A percentile compares a stretch with the other conserved stretches of the same genome.
Evolutionary conservation across 75 land plant genomes (phyloP).

Genomic region (Larix kaempferi): DNA sequence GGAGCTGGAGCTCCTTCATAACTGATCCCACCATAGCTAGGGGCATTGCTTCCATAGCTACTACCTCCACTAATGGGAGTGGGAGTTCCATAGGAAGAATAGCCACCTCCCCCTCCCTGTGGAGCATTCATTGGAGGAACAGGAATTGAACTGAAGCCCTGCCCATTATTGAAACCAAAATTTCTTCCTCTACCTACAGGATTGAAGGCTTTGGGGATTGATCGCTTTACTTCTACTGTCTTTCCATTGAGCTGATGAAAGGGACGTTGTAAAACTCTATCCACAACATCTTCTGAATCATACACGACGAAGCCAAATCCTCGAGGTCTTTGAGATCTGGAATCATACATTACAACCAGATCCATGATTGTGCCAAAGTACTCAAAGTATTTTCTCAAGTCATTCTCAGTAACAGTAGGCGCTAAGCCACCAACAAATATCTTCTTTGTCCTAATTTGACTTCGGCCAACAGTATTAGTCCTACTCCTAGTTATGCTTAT

Average conservation of each 20-base stretch:
- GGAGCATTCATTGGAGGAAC: conserved; percentile 1
- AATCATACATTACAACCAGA: no score
- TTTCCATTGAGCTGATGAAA: conserved; percentile 50
- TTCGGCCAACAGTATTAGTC: no score
- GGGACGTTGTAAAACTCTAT: conserved; percentile 34
- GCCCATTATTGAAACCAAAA: conserved; percentile 18
- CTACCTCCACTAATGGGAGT: no score
- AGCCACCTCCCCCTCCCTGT: conserved; percentile 16
- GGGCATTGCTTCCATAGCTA: background rate
- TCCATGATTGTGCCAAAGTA: no score
- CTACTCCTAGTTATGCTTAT: no score
- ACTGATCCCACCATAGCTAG: conserved; percentile 29
- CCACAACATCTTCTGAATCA: conserved; percentile 51
- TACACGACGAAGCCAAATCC: conserved; percentile 47
- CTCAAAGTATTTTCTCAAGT: no score
- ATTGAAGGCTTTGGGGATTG: conserved; percentile 28
- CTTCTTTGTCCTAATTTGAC: no score
- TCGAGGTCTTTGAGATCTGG: conserved; percentile 49
- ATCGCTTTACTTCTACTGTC: conserved; percentile 42
- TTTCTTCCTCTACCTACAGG: conserved; percentile 15
- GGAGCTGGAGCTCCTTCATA: background rate
- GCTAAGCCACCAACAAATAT: no score
- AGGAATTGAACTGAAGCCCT: background rate
- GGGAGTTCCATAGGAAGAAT: background rate
- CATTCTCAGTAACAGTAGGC: no score